These are phyloP conservation scores for Syzygium aromaticum DNA, from an alignment of 345 rosid species.

Conservation along the genomic window DNA sequence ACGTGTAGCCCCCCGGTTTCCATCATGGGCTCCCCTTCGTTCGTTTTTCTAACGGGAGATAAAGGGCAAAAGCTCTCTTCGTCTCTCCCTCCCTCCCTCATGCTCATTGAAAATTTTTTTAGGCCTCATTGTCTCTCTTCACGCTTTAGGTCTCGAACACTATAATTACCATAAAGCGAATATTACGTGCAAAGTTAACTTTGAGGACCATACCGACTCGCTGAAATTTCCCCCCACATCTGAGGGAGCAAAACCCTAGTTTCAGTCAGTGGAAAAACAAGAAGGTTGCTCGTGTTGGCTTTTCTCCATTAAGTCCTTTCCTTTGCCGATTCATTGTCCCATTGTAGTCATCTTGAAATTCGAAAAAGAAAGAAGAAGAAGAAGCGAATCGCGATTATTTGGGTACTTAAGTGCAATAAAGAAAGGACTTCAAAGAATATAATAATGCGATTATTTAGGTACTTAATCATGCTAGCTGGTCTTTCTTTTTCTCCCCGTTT, in stretches of 20 bases:
- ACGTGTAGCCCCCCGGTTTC: not conserved
- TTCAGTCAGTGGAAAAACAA: not conserved
- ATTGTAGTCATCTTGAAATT: not conserved
- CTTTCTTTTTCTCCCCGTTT: not conserved
- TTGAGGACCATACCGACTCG: not conserved
- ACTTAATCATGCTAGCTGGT: not conserved
- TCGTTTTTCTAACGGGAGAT: not conserved
- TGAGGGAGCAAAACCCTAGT: not conserved
- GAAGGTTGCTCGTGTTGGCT: not conserved
- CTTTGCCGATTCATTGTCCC: not conserved
- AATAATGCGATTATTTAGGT: not conserved
- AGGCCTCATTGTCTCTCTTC: not conserved
- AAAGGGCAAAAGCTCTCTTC: not conserved
- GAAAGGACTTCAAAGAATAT: not conserved
- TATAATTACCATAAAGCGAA: not conserved
- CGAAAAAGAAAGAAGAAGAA: not conserved
- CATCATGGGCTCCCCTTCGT: not conserved
- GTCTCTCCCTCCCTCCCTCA: not conserved
- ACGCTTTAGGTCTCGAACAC: not conserved
- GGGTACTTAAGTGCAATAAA: not conserved
- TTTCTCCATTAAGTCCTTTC: not conserved
- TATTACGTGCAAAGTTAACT: not conserved
- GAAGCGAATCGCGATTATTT: not conserved
- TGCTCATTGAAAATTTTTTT: not conserved
- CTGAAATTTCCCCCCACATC: not conserved